Base-by-base conservation (phyloP, 1,139 yeast species). In the Yamadazyma songkhlaensis region DNA sequence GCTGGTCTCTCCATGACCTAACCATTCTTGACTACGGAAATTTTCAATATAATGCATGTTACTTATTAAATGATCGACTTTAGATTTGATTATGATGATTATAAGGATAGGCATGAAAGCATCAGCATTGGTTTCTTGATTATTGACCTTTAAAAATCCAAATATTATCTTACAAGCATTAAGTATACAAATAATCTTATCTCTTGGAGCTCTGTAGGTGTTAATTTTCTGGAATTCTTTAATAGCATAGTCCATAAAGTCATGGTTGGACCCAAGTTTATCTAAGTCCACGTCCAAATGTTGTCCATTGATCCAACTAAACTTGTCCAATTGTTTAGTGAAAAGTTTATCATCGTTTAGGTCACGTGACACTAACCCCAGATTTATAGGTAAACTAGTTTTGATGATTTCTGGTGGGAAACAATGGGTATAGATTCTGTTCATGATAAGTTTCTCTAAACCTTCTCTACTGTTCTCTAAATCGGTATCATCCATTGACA, bases 111-210 rank as follows among this genome's bases (percentile, higher is more conserved):
- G 98, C 21, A 94, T 74, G 57, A 94, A 94, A 22, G 87, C 78
- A 60, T 94, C 99, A 0, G 99, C 99, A 48, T 90, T 90, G 2
- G 76, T 67, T 50, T 87, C 95, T 41, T 69, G 67, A 39, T 81
- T 84, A 29, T 77, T 75, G 40, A 82, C 84, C 47, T 89, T 80
- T 39, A 94, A 74, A 39, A 87, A 71, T 12, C 96, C 95, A 67
- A 89, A 89, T 7, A 94, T 83, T 11, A 92, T 90, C 58, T 92
- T 92, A 57, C 97, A 90, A 40, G 94, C 81, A 61, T 94, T 94
- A 43, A 94, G 68, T 7, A 92, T 72, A 57, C 98, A 92, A 33
- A 92, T 88, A 45, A 89, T 82, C 55, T 94, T 94, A 54, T 94
- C 98, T 39, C 98, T 71, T 9, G 98, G 98, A 0, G 97, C 94